Evolutionary conservation across 306 rosid species (phyloP).

Genomic region (Luffa acutangula): DNA sequence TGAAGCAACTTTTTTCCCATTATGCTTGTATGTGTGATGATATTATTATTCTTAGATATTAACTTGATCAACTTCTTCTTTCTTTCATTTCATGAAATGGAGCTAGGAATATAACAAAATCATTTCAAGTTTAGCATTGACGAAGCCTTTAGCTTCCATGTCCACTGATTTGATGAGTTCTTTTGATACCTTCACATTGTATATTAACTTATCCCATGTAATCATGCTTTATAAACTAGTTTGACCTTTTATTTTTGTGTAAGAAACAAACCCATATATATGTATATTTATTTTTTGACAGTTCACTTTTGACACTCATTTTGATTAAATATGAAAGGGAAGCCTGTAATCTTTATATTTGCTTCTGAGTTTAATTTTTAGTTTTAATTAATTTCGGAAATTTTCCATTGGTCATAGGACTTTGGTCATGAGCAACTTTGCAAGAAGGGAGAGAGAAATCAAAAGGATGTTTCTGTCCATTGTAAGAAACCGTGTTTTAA

Average conservation of each 20-base stretch:
- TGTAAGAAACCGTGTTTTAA: constrained; percentile 38
- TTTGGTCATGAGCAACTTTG: not conserved
- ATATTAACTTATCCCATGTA: not conserved
- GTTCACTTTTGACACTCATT: not conserved
- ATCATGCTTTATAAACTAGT: not conserved
- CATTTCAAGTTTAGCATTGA: not conserved
- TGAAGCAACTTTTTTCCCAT: not conserved
- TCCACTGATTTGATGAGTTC: not conserved
- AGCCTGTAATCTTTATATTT: not conserved
- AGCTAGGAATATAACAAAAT: not conserved
- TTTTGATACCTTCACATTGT: not conserved
- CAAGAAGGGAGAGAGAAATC: constrained; percentile 12
- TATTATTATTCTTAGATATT: not conserved
- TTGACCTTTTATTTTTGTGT: not conserved
- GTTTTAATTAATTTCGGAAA: not conserved
- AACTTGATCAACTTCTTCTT: not conserved
- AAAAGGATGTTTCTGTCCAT: constrained; percentile 20
- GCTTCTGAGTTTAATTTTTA: not conserved
- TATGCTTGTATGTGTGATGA: not conserved
- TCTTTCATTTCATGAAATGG: not conserved
- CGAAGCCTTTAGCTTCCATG: constrained; percentile 2
- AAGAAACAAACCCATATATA: not conserved
- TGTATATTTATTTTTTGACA: not conserved
- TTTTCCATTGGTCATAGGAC: not conserved
- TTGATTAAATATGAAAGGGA: not conserved